These are phyloP conservation scores for Hypholoma fasciculare DNA, from an alignment of 768 basidiomycete genomes.

Conservation along the genomic window DNA sequence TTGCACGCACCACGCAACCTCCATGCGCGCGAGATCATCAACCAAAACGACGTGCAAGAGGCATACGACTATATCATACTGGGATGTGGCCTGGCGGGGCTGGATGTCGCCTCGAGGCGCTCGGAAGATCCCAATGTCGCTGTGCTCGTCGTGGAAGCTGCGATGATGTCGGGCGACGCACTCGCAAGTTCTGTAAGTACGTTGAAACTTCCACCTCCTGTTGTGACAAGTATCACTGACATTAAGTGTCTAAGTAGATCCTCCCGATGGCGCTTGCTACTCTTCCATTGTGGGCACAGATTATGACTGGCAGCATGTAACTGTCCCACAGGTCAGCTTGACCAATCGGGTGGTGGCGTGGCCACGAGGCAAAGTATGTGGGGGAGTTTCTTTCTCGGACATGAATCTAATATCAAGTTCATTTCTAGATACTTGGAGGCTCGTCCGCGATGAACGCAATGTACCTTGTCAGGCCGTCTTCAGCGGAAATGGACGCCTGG, in stretches of 20 bases:
- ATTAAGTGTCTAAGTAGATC: conserved; percentile 23
- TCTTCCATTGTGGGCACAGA: conserved; percentile 41
- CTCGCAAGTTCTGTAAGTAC: conserved; percentile 8
- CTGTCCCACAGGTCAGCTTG: conserved; percentile 40
- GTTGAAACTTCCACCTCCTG: background rate
- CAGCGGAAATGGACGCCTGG: conserved; percentile 49
- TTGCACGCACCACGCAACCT: background rate
- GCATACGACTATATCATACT: conserved; percentile 37
- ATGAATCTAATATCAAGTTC: background rate
- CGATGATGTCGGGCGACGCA: conserved; percentile 21
- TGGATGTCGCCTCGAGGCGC: conserved; percentile 29
- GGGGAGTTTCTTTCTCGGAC: background rate
- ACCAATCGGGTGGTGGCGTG: conserved; percentile 43
- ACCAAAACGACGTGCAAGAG: background rate
- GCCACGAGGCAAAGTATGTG: conserved; percentile 53
- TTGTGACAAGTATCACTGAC: no score
- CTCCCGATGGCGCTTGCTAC: conserved; percentile 49
- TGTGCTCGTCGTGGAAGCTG: conserved; percentile 42
- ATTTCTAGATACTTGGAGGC: conserved; percentile 47
- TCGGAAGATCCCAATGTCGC: conserved; percentile 33
- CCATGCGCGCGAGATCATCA: conserved; percentile 2
- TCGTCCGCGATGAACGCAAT: conserved; percentile 64
- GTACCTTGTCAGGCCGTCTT: conserved; percentile 53
- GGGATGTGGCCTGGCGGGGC: conserved; percentile 37
- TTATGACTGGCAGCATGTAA: conserved; percentile 52